Evolutionary conservation across 257 asterid species (phyloP).

Genomic region (Rehmannia glutinosa): DNA sequence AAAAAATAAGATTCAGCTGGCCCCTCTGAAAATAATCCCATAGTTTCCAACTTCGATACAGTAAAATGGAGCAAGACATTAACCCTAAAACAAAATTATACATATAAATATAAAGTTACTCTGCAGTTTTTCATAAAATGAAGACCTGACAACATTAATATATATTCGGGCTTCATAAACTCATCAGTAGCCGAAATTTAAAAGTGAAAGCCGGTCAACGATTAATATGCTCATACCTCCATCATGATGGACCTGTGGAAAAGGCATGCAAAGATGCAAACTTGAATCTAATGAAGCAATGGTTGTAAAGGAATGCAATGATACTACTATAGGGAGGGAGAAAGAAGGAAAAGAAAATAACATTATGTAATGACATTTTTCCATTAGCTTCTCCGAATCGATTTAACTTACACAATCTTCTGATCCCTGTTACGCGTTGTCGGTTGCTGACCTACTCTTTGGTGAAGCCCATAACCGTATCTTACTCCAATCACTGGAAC

Average conservation of each 20-base stretch:
- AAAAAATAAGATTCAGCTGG: neutral
- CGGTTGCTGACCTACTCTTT: too few species aligned
- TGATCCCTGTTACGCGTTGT: neutral
- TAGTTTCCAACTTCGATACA: neutral
- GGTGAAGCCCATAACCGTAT: too few species aligned
- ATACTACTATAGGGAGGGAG: too few species aligned
- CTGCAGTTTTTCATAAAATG: neutral
- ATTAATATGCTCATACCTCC: neutral
- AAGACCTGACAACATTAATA: neutral
- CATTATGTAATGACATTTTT: neutral
- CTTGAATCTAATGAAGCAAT: too few species aligned
- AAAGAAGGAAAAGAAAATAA: neutral
- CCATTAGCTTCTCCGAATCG: neutral
- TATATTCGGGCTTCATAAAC: neutral
- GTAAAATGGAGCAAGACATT: too few species aligned
- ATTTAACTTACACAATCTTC: neutral
- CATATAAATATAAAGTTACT: neutral
- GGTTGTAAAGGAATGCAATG: too few species aligned
- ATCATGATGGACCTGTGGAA: neutral
- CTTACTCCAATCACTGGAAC: too few species aligned
- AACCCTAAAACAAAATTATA: neutral
- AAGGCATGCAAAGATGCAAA: neutral
- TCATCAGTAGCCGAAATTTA: neutral
- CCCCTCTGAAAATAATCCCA: neutral
- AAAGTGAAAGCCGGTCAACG: neutral